Conservation (phyloP, 345 rosid genomes). For the Ceriops decandra region DNA sequence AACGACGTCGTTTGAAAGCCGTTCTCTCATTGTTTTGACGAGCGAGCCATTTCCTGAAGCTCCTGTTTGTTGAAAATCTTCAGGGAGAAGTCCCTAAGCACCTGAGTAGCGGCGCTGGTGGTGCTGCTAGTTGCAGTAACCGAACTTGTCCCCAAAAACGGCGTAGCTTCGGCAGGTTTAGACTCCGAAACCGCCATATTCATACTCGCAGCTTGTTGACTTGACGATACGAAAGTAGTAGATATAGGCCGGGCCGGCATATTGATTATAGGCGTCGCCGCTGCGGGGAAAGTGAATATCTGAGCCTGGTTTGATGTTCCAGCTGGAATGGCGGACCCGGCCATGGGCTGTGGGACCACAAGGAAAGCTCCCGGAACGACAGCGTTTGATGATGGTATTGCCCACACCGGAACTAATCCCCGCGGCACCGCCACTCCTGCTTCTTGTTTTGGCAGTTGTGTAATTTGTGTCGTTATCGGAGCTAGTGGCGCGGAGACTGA, state of each 20-base stretch:
- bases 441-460: constrained; percentile 1
- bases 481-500: constrained; percentile 51
- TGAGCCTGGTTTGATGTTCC: constrained; percentile 52
- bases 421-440: constrained; percentile 32
- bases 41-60: constrained; percentile 58
- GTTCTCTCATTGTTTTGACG: constrained; percentile 43
- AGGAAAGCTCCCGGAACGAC: constrained; percentile 59
- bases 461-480: constrained; percentile 25
- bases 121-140: constrained; percentile 32
- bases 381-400: constrained; percentile 65
- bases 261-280: constrained; percentile 41
- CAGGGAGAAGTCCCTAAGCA: constrained; percentile 68
- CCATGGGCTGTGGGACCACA: constrained; percentile 47
- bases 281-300: constrained; percentile 55
- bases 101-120: constrained; percentile 33
- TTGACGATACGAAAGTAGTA: constrained; percentile 53
- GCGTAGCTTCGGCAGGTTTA: constrained; percentile 25
- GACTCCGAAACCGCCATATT: constrained; percentile 30
- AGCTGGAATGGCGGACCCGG: constrained; percentile 9
- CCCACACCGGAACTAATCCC: constrained; percentile 83
- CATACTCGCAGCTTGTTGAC: constrained; percentile 36
- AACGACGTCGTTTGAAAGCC: background rate
- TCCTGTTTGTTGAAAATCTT: constrained; percentile 71
- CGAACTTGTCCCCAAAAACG: constrained; percentile 56
- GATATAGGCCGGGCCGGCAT: constrained; percentile 52